Evolutionary conservation across 495 filamentous ascomycete genomes (phyloP).

Genomic region (Penicillium chermesinum): DNA sequence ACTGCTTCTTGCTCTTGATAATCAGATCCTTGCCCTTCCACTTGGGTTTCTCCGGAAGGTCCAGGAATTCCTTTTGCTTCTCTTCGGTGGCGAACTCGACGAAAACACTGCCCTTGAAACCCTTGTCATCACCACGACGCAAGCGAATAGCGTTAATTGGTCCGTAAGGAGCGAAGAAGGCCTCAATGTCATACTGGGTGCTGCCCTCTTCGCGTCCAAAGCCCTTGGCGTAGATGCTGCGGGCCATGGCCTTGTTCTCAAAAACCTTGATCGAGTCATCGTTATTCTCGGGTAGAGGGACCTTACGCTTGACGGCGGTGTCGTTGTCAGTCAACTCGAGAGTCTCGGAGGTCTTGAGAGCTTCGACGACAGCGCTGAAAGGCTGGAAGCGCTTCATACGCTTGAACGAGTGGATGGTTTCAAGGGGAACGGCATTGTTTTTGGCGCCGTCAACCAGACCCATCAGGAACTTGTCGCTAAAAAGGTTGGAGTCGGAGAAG

Average conservation of each 20-base stretch:
- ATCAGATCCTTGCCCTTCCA: constrained; percentile 68
- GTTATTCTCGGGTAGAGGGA: constrained; percentile 46
- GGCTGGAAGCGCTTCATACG: constrained; percentile 92
- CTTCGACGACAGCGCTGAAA: constrained; percentile 71
- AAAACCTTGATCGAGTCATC: constrained; percentile 47
- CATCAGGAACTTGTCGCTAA: constrained; percentile 81
- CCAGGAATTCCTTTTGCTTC: constrained; percentile 69
- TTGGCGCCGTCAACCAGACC: constrained; percentile 63
- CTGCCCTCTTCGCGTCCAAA: constrained; percentile 72
- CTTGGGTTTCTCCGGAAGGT: constrained; percentile 70
- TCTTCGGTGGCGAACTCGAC: constrained; percentile 82
- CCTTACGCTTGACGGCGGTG: constrained; percentile 70
- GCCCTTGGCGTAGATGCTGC: constrained; percentile 74
- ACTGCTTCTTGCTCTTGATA: constrained; percentile 84
- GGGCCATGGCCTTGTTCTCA: constrained; percentile 54
- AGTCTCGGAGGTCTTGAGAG: constrained; percentile 65
- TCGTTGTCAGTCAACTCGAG: constrained; percentile 66
- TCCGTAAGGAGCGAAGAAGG: constrained; percentile 80
- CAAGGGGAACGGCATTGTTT: constrained; percentile 75
- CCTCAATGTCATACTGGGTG: constrained; percentile 88
- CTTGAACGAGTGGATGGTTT: constrained; percentile 74
- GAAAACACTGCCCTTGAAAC: constrained; percentile 92
- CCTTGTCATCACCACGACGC: constrained; percentile 61
- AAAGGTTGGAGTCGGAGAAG: constrained; percentile 89
- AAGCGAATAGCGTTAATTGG: constrained; percentile 79